Conservation (phyloP, 805 yeast species). For the Candida silvicultrix region DNA sequence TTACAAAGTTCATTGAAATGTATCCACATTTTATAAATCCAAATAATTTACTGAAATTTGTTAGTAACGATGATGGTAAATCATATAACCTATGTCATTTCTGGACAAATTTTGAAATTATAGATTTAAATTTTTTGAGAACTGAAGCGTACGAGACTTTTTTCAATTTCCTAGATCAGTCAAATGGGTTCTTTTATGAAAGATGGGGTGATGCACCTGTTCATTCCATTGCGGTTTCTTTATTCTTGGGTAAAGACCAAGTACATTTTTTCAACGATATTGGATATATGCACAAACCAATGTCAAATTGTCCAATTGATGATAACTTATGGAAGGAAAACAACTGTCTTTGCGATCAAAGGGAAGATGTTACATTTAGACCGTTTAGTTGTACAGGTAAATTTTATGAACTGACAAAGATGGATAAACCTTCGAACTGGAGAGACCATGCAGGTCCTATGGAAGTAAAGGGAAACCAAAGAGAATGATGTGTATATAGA, state of each 20-base stretch:
- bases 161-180: conserved; percentile 38
- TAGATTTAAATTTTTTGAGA: conserved; percentile 43
- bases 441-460: conserved; percentile 34
- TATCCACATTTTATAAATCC: conserved; percentile 44
- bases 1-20: conserved; percentile 36
- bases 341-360: conserved; percentile 51
- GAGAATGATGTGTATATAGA: not conserved
- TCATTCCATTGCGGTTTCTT: conserved; percentile 77
- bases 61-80: conserved; percentile 38
- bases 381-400: conserved; percentile 64
- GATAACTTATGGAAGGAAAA: conserved; percentile 36
- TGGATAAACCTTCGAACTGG: conserved; percentile 65
- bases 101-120: conserved; percentile 62
- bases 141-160: conserved; percentile 37
- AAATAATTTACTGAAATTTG: conserved; percentile 45
- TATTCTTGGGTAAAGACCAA: conserved; percentile 61
- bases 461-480: not conserved
- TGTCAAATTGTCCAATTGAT: conserved; percentile 54
- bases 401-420: conserved; percentile 47
- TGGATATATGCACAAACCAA: conserved; percentile 70
- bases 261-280: conserved; percentile 79
- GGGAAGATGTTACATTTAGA: conserved; percentile 66
- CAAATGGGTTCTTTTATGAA: conserved; percentile 52
- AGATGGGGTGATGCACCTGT: conserved; percentile 94
- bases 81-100: conserved; percentile 53